phyloP scores from a whole-genome alignment of 768 basidiomycete species.

The Trametes gibbosa region DNA sequence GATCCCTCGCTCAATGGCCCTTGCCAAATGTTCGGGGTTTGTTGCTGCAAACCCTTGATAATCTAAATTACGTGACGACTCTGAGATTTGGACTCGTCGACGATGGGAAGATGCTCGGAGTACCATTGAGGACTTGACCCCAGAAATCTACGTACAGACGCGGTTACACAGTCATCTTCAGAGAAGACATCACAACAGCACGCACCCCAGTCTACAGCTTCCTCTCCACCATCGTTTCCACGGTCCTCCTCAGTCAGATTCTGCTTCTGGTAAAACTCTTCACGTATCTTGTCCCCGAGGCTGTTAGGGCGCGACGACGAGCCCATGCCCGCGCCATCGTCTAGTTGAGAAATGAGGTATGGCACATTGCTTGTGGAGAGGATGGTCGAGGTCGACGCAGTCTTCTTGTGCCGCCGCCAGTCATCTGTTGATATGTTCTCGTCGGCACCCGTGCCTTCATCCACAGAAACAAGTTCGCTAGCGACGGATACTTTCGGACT shows the following conservation, averaged over 20 bases:
- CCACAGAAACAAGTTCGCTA: constrained; percentile 22
- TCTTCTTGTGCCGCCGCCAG: constrained; percentile 50
- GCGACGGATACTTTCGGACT: constrained; percentile 27
- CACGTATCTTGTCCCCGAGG: constrained; percentile 68
- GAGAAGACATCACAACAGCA: constrained; percentile 10
- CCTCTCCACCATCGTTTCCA: constrained; percentile 34
- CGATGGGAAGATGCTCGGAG: constrained; percentile 14
- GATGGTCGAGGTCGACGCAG: constrained; percentile 58
- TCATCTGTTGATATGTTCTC: constrained; percentile 22
- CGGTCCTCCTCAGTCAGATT: constrained; percentile 45
- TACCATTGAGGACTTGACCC: constrained; percentile 90
- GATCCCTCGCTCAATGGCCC: constrained; percentile 90
- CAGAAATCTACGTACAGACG: constrained; percentile 69
- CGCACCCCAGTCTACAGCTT: constrained; percentile 76
- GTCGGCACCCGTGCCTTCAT: constrained; percentile 17
- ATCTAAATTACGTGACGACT: constrained; percentile 42
- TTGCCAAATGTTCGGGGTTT: constrained; percentile 73
- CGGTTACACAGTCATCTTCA: constrained; percentile 3
- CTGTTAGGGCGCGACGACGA: constrained; percentile 43
- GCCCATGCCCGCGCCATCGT: constrained; percentile 37
- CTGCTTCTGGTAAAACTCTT: constrained; percentile 71
- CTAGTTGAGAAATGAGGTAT: constrained; percentile 54
- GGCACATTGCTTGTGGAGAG: constrained; percentile 50
- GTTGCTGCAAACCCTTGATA: constrained; percentile 86
- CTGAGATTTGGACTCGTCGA: not conserved